These are phyloP conservation scores for Magnolia changhungtana DNA, from an alignment of 164 flowering plant genomes.

Conservation along the genomic window DNA sequence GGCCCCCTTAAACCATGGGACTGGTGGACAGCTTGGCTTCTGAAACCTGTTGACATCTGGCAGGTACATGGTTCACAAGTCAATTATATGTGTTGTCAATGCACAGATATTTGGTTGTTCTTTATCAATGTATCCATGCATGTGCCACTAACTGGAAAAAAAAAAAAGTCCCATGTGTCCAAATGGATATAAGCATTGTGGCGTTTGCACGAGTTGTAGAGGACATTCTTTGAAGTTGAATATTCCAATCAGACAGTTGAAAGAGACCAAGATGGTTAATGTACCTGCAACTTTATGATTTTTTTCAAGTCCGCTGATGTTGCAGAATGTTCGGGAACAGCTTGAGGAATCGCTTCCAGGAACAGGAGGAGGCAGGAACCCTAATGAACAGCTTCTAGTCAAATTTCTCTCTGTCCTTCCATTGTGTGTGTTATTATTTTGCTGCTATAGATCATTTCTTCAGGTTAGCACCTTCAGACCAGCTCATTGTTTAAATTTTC, in stretches of 20 bases:
- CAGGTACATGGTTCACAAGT: conserved; percentile 52
- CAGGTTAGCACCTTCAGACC: conserved; percentile 46
- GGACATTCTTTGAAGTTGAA: conserved; percentile 5
- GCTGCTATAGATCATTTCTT: conserved; percentile 54
- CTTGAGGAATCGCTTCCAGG: conserved; percentile 90
- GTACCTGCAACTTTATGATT: background rate
- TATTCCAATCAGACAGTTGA: background rate
- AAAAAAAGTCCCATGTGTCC: too few relatives aligned
- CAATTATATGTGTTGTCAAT: background rate
- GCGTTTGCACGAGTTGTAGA: background rate
- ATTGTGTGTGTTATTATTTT: conserved; percentile 39
- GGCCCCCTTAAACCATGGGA: conserved; percentile 99
- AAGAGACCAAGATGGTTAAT: background rate
- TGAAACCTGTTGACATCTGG: conserved; percentile 98
- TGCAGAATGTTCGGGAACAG: conserved; percentile 71
- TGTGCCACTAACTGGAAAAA: too few relatives aligned
- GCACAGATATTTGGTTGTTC: background rate
- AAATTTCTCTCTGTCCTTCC: conserved; percentile 73
- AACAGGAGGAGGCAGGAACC: conserved; percentile 84
- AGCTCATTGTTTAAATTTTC: background rate
- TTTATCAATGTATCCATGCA: too few relatives aligned
- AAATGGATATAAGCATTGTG: background rate
- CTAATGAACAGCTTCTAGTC: conserved; percentile 55
- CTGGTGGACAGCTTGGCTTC: conserved; percentile 99
- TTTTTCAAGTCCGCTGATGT: conserved; percentile 19